These are phyloP conservation scores for Trichoderma atroviride DNA, from an alignment of 2,329 filamentous ascomycete species.

Conservation along the genomic window DNA sequence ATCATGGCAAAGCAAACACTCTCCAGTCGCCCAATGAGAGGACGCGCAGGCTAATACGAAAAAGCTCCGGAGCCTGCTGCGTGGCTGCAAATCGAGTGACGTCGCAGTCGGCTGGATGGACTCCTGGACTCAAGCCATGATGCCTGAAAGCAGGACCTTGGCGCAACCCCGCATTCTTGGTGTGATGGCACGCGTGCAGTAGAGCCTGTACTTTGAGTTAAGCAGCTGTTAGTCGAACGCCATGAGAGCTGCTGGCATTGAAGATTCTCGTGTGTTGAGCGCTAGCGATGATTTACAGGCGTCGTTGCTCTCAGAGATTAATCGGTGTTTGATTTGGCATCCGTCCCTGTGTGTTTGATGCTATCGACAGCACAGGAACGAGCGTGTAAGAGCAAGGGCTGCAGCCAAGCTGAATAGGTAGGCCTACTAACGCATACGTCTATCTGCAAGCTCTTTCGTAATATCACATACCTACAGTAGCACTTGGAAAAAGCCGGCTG, in stretches of 20 bases:
- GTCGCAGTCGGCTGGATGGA: conserved; percentile 25
- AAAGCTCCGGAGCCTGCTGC: conserved; percentile 16
- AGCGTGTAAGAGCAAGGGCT: background rate
- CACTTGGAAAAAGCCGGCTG: background rate
- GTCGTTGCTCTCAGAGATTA: background rate
- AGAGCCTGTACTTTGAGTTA: background rate
- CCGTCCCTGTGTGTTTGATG: background rate
- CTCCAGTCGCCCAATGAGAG: background rate
- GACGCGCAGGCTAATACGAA: background rate
- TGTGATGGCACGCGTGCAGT: background rate
- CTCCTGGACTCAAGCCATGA: background rate
- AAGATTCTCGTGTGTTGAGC: background rate
- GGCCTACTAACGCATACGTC: background rate
- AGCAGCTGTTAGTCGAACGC: background rate
- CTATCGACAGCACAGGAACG: background rate
- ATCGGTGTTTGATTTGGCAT: background rate
- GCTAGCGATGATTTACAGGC: background rate
- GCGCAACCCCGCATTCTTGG: conserved; percentile 26
- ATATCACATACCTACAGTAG: background rate
- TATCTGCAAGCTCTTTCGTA: background rate
- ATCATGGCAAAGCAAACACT: background rate
- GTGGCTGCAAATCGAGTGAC: conserved; percentile 25
- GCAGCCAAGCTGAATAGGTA: background rate
- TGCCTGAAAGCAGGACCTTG: conserved; percentile 14
- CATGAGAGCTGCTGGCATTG: conserved; percentile 2